phyloP scores from a whole-genome alignment of 2,329 filamentous ascomycete genomes.

The Colletotrichum godetiae region DNA sequence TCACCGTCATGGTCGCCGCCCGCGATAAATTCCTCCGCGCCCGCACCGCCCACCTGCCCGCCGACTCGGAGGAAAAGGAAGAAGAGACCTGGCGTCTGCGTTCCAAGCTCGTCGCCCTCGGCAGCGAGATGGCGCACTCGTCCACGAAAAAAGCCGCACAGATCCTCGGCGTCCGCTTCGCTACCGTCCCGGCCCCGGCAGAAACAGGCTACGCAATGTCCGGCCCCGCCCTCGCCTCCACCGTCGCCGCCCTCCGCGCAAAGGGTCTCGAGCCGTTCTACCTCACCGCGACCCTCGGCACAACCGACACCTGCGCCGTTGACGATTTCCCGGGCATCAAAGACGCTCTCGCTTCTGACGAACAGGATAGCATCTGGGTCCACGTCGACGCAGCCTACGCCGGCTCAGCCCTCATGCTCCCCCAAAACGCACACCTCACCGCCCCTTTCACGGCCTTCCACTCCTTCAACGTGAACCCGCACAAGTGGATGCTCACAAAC shows the following conservation, averaged over 20 bases:
- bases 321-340: slow-evolving; percentile 83
- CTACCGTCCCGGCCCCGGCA: slow-evolving; percentile 71
- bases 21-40: slow-evolving; percentile 80
- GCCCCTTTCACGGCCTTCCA: slow-evolving; percentile 75
- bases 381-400: slow-evolving; percentile 96
- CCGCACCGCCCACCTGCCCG: slow-evolving; percentile 61
- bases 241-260: slow-evolving; percentile 72
- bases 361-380: slow-evolving; percentile 77
- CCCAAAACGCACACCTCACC: slow-evolving; percentile 80
- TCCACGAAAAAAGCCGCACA: slow-evolving; percentile 88
- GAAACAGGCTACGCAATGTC: slow-evolving; percentile 78
- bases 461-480: slow-evolving; percentile 95
- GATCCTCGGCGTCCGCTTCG: slow-evolving; percentile 86
- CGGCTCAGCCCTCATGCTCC: slow-evolving; percentile 83
- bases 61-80: slow-evolving; percentile 74
- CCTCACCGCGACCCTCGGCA: slow-evolving; percentile 85
- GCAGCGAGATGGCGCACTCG: slow-evolving; percentile 83
- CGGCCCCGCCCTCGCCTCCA: slow-evolving; percentile 67
- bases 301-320: slow-evolving; percentile 87
- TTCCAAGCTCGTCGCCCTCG: slow-evolving; percentile 77
- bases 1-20: slow-evolving; percentile 88
- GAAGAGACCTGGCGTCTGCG: slow-evolving; percentile 70
- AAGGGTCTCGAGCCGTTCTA: slow-evolving; percentile 87
- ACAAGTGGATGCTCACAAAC: slow-evolving; percentile 97
- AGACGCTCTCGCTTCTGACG: slow-evolving; percentile 48